Conservation (phyloP, 352 stramenopile genomes). For the Blastocystis sp. region DNA sequence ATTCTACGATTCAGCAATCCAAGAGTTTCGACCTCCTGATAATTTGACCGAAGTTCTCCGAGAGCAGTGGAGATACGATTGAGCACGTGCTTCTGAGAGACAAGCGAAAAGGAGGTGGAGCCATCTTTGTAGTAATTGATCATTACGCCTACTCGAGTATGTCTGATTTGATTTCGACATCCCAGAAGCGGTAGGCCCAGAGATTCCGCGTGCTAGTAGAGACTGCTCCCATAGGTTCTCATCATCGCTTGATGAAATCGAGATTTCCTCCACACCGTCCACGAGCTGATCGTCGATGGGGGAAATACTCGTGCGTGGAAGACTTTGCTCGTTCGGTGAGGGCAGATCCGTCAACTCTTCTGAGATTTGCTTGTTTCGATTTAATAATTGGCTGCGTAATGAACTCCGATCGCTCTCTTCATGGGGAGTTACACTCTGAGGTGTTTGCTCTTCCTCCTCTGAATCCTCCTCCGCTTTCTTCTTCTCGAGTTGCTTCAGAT, state of each 20-base stretch:
- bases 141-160: neutral
- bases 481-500: neutral
- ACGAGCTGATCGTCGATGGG: neutral
- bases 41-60: neutral
- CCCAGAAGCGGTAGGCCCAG: neutral
- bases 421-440: neutral
- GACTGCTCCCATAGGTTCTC: conserved; percentile 7
- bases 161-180: neutral
- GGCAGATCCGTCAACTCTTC: neutral
- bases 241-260: neutral
- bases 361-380: neutral
- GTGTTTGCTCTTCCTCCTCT: neutral
- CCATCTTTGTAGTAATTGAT: neutral
- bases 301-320: neutral
- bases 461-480: neutral
- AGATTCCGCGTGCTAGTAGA: neutral
- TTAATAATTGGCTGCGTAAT: neutral
- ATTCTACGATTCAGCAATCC: neutral
- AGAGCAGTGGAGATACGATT: neutral
- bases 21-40: neutral
- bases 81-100: conserved; percentile 27
- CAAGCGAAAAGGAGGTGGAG: neutral
- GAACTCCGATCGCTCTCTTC: neutral
- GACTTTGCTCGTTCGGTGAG: neutral
- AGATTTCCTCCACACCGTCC: neutral